Percentiles rank a stretch among this genome's conserved stretches.
These are phyloP conservation scores for Dryas integrifolia DNA, from an alignment of 331 rosid genomes.

Conservation along the genomic window DNA sequence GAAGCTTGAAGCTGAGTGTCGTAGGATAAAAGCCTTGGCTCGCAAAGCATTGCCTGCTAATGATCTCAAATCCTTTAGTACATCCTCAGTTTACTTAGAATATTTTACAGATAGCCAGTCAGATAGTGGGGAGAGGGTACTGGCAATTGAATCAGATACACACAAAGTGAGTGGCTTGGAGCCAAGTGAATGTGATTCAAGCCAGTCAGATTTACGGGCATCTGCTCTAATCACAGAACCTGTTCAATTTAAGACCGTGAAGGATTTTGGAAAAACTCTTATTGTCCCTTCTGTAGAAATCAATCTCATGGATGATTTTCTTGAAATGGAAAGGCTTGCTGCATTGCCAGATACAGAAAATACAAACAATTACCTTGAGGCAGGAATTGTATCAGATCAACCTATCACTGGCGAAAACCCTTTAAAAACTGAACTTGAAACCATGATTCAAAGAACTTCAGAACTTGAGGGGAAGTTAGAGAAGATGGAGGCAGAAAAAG, in stretches of 20 bases:
- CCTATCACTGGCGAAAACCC: constrained; percentile 27
- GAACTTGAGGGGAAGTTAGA: constrained; percentile 54
- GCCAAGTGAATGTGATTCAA: constrained; percentile 40
- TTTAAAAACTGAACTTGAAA: constrained; percentile 44
- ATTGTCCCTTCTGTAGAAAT: constrained; percentile 54
- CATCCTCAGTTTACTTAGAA: constrained; percentile 52
- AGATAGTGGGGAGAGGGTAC: constrained; percentile 57
- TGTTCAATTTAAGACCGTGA: constrained; percentile 39
- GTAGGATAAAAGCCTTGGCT: constrained; percentile 48
- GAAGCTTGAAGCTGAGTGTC: constrained; percentile 82
- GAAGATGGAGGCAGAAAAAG: constrained; percentile 51
- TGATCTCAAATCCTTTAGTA: constrained; percentile 40
- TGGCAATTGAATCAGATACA: constrained; percentile 43
- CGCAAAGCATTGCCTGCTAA: constrained; percentile 43
- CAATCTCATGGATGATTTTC: constrained; percentile 90
- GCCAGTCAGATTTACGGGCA: constrained; percentile 40
- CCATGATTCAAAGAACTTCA: constrained; percentile 41
- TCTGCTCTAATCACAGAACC: constrained; percentile 38
- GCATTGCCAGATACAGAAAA: constrained; percentile 50
- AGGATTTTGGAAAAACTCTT: constrained; percentile 27
- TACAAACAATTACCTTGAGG: constrained; percentile 33
- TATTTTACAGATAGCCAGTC: constrained; percentile 66
- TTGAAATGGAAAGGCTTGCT: constrained; percentile 87
- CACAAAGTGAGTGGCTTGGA: constrained; percentile 39
- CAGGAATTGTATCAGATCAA: constrained; percentile 33